Percentiles rank a stretch among this genome's conserved stretches.
These are phyloP conservation scores for Boletus subcaerulescens DNA, from an alignment of 768 basidiomycete species.

Conservation along the genomic window DNA sequence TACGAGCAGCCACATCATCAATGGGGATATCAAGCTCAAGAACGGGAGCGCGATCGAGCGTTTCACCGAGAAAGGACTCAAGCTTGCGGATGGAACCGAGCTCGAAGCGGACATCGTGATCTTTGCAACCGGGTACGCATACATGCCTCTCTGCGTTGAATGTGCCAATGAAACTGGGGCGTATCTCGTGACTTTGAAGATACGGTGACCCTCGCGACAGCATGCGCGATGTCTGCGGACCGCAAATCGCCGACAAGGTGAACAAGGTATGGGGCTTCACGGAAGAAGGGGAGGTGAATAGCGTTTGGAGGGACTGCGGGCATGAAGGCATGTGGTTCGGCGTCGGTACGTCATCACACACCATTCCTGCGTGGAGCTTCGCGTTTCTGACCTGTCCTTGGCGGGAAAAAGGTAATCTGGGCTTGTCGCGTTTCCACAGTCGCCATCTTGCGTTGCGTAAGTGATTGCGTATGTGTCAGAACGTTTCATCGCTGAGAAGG, in stretches of 20 bases:
- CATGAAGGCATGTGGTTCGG: slow-evolving; percentile 37
- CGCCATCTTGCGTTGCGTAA: slow-evolving; percentile 30
- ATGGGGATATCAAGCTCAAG: slow-evolving; percentile 52
- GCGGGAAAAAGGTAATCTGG: slow-evolving; percentile 20
- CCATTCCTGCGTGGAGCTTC: neutral
- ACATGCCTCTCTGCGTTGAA: neutral
- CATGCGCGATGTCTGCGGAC: slow-evolving; percentile 44
- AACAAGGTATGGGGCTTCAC: slow-evolving; percentile 60
- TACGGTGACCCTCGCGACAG: slow-evolving; percentile 43
- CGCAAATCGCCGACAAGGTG: slow-evolving; percentile 43
- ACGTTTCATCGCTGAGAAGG: neutral
- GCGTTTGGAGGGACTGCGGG: slow-evolving; percentile 33
- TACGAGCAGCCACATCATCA: slow-evolving; percentile 41
- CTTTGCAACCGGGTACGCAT: slow-evolving; percentile 29
- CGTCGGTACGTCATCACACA: slow-evolving; percentile 20
- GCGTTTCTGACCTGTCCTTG: neutral
- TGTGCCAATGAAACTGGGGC: neutral
- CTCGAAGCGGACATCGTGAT: slow-evolving; percentile 33
- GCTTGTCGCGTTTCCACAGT: slow-evolving; percentile 28
- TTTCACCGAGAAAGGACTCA: slow-evolving; percentile 32
- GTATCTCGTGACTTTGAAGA: slow-evolving; percentile 25
- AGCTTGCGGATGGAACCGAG: slow-evolving; percentile 12
- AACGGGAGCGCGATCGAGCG: slow-evolving; percentile 34
- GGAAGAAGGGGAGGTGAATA: slow-evolving; percentile 57
- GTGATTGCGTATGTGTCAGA: slow-evolving; percentile 3